phyloP scores from a whole-genome alignment of 768 basidiomycete species.

The Cystobasidiopsis lactophilus region DNA sequence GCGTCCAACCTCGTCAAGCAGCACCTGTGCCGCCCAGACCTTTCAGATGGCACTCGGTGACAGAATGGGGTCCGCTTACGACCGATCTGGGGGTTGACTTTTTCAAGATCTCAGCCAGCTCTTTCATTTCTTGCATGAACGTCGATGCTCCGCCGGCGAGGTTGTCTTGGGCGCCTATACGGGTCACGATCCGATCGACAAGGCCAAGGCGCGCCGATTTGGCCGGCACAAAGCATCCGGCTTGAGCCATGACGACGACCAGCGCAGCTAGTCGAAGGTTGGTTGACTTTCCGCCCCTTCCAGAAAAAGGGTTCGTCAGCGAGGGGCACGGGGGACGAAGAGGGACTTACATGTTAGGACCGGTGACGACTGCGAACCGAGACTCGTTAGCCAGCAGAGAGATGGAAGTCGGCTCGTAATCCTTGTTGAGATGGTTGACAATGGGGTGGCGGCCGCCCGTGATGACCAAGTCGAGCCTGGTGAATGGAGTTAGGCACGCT shows the following conservation, averaged over 20 bases:
- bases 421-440: constrained; percentile 1
- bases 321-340: not conserved
- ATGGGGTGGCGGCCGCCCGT: constrained; percentile 2
- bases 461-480: not conserved
- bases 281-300: constrained; percentile 51
- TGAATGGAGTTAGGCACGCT: no score
- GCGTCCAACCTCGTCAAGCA: constrained; percentile 98
- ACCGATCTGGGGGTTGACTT: constrained; percentile 64
- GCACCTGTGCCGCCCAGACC: constrained; percentile 51
- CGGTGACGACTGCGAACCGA: constrained; percentile 1
- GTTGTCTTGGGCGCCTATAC: constrained; percentile 87
- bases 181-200: constrained; percentile 77
- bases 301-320: not conserved
- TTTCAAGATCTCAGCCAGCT: constrained; percentile 71
- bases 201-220: constrained; percentile 56
- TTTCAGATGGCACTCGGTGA: not conserved
- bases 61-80: constrained; percentile 29
- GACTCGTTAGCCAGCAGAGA: not conserved
- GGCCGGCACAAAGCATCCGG: constrained; percentile 84
- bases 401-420: not conserved
- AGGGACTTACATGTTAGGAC: constrained; percentile 7
- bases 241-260: constrained; percentile 70
- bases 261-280: constrained; percentile 76
- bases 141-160: constrained; percentile 80
- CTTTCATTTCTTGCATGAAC: constrained; percentile 84